Percentiles rank a stretch among this genome's conserved stretches.
phyloP scores from a whole-genome alignment of 225 moss, liverwort and hornwort species.

The Physcomitrium patens region DNA sequence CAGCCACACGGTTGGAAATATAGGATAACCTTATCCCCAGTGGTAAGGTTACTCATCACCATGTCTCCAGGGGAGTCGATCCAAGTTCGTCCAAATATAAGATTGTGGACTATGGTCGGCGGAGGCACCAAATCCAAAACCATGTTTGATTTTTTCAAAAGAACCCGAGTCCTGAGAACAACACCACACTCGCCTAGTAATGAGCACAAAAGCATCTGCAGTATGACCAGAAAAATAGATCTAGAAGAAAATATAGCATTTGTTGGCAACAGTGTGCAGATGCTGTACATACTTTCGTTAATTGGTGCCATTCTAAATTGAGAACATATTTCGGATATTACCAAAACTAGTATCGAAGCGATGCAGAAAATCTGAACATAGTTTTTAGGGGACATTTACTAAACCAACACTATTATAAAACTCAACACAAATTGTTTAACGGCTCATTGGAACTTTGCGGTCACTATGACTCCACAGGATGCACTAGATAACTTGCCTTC shows the following conservation, averaged over 20 bases:
- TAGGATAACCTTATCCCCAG: constrained; percentile 88
- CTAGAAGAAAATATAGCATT: not conserved
- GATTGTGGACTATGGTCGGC: constrained; percentile 81
- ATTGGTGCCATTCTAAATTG: too few relatives aligned
- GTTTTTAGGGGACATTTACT: too few relatives aligned
- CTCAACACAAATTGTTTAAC: too few relatives aligned
- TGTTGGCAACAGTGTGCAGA: not conserved
- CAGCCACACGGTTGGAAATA: constrained; percentile 99
- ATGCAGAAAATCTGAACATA: too few relatives aligned
- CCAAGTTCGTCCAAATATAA: constrained; percentile 98
- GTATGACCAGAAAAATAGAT: not conserved
- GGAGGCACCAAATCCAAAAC: constrained; percentile 77
- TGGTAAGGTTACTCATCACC: constrained; percentile 90
- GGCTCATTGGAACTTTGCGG: not conserved
- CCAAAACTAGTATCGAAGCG: too few relatives aligned
- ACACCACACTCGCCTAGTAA: not conserved
- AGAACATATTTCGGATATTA: too few relatives aligned
- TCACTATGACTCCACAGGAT: not conserved
- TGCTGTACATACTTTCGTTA: too few relatives aligned
- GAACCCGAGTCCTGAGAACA: constrained; percentile 71
- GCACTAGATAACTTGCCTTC: constrained; percentile 53
- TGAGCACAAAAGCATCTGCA: not conserved
- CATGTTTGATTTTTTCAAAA: constrained; percentile 84
- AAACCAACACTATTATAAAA: too few relatives aligned
- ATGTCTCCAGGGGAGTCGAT: constrained; percentile 91